Evolutionary conservation across 129 eudicot species (phyloP), one percentile per base, ranked within the genome.

Genomic region (Apium graveolens): DNA sequence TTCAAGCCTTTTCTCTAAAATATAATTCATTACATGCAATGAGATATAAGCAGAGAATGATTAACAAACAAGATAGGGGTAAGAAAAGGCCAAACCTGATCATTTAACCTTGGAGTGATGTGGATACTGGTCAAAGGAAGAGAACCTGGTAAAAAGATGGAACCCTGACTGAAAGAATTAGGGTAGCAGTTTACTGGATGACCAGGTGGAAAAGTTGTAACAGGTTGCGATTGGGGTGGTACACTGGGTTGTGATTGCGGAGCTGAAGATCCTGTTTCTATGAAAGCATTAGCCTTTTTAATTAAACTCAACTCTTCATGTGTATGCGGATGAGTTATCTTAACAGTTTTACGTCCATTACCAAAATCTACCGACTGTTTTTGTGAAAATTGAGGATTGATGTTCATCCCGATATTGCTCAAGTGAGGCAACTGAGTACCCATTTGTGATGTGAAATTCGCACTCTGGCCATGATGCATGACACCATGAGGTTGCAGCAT

Each of bases 261-360:
- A 44, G 62, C 93, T 2, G 92, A 80, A 31, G 90, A 79, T 38
- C 87, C 85, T 70, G 85, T 75, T 66, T 88, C 88, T 26, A 21
- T 35, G 71, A 57, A 63, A n/a, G 72, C 79, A 49, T 85, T 89
- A 8, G 77, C 73, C 77, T 84, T 78, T 31, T 80, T 81, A 75
- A 84, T 96, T 17, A 95, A 85, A 75, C 84, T 88, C 81, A 95
- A 81, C 82, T 91, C 98, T 82, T 95, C 97, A 45, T 78, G 97
- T 49, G 98, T 95, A 2, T 90, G 91, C 3, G 98, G 98, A 70
- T 95, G 92, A 82, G 98, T 95, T 48, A 95, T 95, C 93, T 95
- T 95, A 68, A 95, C 98, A 16, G 89, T 44, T 81, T 82, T 90
- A 46, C 96, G 97, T 24, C 84, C 39, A 79, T 78, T 81, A n/a